Evolutionary conservation across 768 basidiomycete species (phyloP).

Genomic region (Suillus fuscotomentosus): DNA sequence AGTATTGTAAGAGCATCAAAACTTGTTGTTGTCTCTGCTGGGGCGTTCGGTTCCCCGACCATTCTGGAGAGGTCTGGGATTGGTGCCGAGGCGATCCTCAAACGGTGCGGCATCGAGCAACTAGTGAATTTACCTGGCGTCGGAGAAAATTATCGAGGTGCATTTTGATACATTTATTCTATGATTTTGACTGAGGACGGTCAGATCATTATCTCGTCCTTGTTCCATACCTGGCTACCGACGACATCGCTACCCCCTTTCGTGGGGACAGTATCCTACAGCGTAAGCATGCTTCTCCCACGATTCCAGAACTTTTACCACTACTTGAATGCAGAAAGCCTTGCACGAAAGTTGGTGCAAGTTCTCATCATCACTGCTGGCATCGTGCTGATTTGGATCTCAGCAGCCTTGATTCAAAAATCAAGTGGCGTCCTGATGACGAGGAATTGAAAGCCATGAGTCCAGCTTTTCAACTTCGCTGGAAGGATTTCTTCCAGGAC

Average conservation of each 20-base stretch:
- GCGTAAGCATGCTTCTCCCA: too few species aligned
- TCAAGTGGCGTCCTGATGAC: conserved; percentile 52
- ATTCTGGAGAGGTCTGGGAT: conserved; percentile 60
- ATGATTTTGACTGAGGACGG: neutral
- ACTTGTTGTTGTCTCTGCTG: conserved; percentile 49
- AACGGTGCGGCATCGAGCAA: neutral
- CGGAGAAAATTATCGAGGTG: conserved; percentile 67
- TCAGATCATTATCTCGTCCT: conserved; percentile 31
- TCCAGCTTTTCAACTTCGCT: conserved; percentile 45
- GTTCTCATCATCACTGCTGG: neutral
- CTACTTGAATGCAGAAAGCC: too few species aligned
- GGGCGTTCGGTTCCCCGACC: conserved; percentile 54
- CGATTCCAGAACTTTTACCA: too few species aligned
- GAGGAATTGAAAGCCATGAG: conserved; percentile 51
- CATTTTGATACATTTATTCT: neutral
- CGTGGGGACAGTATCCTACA: too few species aligned
- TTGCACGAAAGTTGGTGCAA: too few species aligned
- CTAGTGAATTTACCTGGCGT: conserved; percentile 63
- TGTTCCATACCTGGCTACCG: conserved; percentile 37
- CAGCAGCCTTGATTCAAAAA: conserved; percentile 54
- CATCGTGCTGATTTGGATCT: neutral
- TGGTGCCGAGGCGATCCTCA: neutral
- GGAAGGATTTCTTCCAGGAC: conserved; percentile 49
- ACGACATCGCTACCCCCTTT: conserved; percentile 29
- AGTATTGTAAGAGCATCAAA: conserved; percentile 35